These are phyloP conservation scores for Penicillium tannophilum DNA, from an alignment of 495 filamentous ascomycete genomes.

Conservation along the genomic window DNA sequence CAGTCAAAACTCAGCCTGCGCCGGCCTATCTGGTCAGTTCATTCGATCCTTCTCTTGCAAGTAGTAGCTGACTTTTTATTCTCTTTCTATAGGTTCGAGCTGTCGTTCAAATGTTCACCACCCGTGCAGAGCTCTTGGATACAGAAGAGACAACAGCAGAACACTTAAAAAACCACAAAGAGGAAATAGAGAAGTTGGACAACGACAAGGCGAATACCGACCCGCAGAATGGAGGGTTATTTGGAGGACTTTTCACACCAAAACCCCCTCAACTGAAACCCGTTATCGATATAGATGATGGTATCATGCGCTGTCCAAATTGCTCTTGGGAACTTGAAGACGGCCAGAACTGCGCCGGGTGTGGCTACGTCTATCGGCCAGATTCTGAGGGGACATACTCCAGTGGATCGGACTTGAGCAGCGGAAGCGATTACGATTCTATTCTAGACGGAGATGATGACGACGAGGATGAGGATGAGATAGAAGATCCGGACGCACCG, in stretches of 20 bases:
- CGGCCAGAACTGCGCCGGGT: conserved; percentile 55
- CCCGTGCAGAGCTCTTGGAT: conserved; percentile 63
- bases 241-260: conserved; percentile 62
- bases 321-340: conserved; percentile 68
- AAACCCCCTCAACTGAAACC: conserved; percentile 29
- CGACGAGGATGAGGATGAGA: conserved; percentile 36
- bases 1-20: conserved; percentile 60
- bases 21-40: conserved; percentile 67
- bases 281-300: conserved; percentile 62
- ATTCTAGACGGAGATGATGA: conserved; percentile 27
- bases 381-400: conserved; percentile 40
- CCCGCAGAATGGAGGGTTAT: conserved; percentile 58
- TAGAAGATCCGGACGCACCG: conserved; percentile 17
- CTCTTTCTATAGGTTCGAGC: conserved; percentile 57
- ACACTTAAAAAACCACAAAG: conserved; percentile 57
- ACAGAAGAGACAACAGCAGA: conserved; percentile 63
- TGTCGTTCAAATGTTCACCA: conserved; percentile 66
- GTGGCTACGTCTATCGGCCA: conserved; percentile 49
- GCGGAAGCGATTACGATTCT: conserved; percentile 30
- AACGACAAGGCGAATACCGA: conserved; percentile 51
- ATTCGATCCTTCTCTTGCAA: background rate
- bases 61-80: conserved; percentile 15
- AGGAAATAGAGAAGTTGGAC: conserved; percentile 65
- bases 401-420: conserved; percentile 14
- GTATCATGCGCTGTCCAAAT: conserved; percentile 62